These are phyloP conservation scores for Hibiscus trionum DNA, from an alignment of 345 rosid genomes.

Conservation along the genomic window DNA sequence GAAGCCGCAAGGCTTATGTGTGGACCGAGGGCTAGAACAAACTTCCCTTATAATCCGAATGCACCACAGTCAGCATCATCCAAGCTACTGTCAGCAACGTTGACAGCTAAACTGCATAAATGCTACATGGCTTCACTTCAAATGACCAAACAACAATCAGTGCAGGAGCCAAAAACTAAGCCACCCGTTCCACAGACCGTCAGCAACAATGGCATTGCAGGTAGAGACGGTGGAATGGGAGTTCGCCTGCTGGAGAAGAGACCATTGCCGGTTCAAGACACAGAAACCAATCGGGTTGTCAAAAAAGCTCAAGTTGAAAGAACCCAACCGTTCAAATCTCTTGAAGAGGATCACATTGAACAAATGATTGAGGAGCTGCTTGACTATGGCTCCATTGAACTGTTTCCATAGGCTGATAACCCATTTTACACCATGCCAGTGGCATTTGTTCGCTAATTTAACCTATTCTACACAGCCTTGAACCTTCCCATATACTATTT, in stretches of 20 bases:
- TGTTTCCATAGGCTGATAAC: constrained; percentile 21
- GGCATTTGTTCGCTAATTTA: constrained; percentile 25
- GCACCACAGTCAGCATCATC: constrained; percentile 62
- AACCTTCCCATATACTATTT: neutral
- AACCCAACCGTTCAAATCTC: constrained; percentile 35
- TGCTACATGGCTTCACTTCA: constrained; percentile 97
- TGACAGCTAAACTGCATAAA: constrained; percentile 81
- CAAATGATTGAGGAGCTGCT: constrained; percentile 95
- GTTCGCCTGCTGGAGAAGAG: constrained; percentile 21
- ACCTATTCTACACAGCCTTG: constrained; percentile 21
- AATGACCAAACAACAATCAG: constrained; percentile 53
- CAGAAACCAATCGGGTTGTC: constrained; percentile 37
- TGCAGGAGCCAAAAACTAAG: constrained; percentile 17
- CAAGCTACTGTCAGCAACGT: constrained; percentile 81
- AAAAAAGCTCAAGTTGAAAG: constrained; percentile 31
- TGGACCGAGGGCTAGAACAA: constrained; percentile 88
- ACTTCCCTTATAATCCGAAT: constrained; percentile 79
- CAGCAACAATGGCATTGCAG: constrained; percentile 19
- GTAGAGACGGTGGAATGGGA: constrained; percentile 20
- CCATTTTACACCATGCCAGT: constrained; percentile 2
- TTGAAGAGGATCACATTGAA: constrained; percentile 88
- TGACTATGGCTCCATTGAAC: constrained; percentile 75
- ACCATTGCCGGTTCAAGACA: constrained; percentile 26
- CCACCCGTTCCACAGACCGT: constrained; percentile 19
- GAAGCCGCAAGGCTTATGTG: constrained; percentile 99